These are phyloP conservation scores for Globisporangium sylvaticum DNA, from an alignment of 352 stramenopile species.

Conservation along the genomic window DNA sequence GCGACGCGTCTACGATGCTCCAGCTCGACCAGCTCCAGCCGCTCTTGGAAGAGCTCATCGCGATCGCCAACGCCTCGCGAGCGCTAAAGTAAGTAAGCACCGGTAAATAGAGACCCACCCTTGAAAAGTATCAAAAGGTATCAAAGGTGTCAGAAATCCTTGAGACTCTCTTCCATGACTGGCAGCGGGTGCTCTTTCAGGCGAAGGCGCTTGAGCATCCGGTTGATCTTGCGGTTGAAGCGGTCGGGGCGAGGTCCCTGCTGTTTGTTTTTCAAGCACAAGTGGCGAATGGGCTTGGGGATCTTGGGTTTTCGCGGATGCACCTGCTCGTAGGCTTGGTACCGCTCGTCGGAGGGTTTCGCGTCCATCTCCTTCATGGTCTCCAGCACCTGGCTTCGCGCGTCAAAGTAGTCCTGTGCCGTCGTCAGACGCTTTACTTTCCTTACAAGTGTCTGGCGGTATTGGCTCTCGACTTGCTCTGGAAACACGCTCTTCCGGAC, in stretches of 20 bases:
- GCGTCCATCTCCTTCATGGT: constrained; percentile 31
- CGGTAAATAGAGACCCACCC: neutral
- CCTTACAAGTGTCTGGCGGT: constrained; percentile 55
- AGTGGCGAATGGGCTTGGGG: constrained; percentile 41
- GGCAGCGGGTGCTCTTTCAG: constrained; percentile 59
- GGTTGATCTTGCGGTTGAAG: constrained; percentile 82
- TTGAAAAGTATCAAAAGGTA: neutral
- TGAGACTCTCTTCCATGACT: constrained; percentile 73
- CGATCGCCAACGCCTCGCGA: constrained; percentile 53
- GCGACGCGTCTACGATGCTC: constrained; percentile 72
- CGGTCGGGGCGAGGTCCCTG: constrained; percentile 38
- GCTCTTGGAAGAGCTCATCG: constrained; percentile 71
- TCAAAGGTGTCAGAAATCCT: constrained; percentile 37
- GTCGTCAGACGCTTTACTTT: constrained; percentile 44
- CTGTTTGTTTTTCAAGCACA: constrained; percentile 32
- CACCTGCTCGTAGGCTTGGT: constrained; percentile 17
- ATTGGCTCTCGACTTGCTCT: constrained; percentile 42
- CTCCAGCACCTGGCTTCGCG: constrained; percentile 44
- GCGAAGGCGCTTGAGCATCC: constrained; percentile 69
- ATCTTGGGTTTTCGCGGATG: constrained; percentile 67
- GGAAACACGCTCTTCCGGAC: constrained; percentile 50
- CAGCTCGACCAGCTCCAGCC: constrained; percentile 61
- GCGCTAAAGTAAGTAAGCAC: constrained; percentile 19
- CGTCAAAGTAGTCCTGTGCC: constrained; percentile 54
- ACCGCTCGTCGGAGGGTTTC: constrained; percentile 20